Conservation (phyloP, 1,284 basidiomycete genomes). For the Cutaneotrichosporon curvatum region DNA sequence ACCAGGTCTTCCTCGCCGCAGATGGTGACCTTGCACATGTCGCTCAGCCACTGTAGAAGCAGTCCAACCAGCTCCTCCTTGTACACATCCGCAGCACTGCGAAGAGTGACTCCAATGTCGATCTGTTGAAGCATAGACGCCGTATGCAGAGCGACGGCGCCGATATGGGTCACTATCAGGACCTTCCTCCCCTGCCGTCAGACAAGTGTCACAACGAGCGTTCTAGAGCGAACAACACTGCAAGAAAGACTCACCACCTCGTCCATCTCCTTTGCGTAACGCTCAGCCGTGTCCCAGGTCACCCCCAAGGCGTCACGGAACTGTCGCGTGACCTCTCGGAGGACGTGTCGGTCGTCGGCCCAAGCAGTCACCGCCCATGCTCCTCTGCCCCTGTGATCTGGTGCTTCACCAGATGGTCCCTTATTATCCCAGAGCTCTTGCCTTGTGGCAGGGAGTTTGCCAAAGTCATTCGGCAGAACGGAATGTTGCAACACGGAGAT, state of each 20-base stretch:
- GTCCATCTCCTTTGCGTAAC: constrained; percentile 62
- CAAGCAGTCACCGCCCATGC: constrained; percentile 81
- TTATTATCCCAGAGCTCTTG: constrained; percentile 48
- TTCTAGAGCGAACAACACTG: too few relatives aligned
- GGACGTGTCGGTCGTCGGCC: constrained; percentile 98
- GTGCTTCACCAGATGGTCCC: constrained; percentile 24
- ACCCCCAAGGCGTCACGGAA: constrained; percentile 60
- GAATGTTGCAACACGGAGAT: constrained; percentile 79
- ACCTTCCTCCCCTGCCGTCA: constrained; percentile 65
- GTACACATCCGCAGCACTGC: constrained; percentile 80
- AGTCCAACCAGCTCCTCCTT: constrained; percentile 77
- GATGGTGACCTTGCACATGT: constrained; percentile 60
- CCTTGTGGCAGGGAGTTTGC: constrained; percentile 57
- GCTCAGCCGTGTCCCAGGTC: constrained; percentile 46
- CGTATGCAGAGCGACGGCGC: constrained; percentile 64
- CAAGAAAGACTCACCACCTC: constrained; percentile 38
- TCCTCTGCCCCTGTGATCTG: constrained; percentile 51
- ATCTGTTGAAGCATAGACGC: constrained; percentile 77
- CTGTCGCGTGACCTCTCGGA: constrained; percentile 78
- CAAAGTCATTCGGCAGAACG: constrained; percentile 61
- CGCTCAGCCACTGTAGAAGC: constrained; percentile 77
- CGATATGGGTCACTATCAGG: constrained; percentile 67
- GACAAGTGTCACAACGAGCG: neutral
- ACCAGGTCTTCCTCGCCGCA: constrained; percentile 57
- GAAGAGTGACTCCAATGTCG: constrained; percentile 84